Conservation (phyloP, 1,284 basidiomycete genomes). For the Kwoniella shivajii region DNA sequence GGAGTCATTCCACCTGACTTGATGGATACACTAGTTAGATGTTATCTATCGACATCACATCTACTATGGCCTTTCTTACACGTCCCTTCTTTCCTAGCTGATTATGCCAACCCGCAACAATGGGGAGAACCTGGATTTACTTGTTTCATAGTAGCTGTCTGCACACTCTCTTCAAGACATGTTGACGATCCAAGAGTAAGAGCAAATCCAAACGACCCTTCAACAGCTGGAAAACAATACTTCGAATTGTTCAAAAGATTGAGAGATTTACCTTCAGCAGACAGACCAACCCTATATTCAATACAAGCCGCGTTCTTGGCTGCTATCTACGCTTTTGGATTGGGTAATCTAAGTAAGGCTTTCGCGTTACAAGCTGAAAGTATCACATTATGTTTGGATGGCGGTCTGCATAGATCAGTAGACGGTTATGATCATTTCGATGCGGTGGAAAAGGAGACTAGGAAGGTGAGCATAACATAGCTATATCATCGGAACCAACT, state of each 20-base stretch:
- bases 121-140: conserved; percentile 92
- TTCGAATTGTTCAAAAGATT: conserved; percentile 82
- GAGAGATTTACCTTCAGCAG: conserved; percentile 80
- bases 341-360: conserved; percentile 82
- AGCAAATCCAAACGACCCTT: conserved; percentile 73
- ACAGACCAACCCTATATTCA: conserved; percentile 82
- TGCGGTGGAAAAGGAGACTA: conserved; percentile 80
- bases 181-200: conserved; percentile 85
- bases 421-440: conserved; percentile 87
- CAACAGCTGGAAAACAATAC: conserved; percentile 84
- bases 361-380: conserved; percentile 81
- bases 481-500: not conserved
- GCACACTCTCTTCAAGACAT: conserved; percentile 83
- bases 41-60: conserved; percentile 79
- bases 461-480: conserved; percentile 59
- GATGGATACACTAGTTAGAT: conserved; percentile 69
- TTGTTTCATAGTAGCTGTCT: conserved; percentile 83
- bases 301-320: conserved; percentile 84
- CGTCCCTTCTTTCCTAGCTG: conserved; percentile 80
- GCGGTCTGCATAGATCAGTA: conserved; percentile 79
- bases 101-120: conserved; percentile 86
- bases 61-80: conserved; percentile 88
- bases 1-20: conserved; percentile 81
- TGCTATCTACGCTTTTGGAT: conserved; percentile 81
- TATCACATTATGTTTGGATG: conserved; percentile 76